Evolutionary conservation across 805 yeast species (phyloP).

Genomic region (Kockiozyma suomiensis): DNA sequence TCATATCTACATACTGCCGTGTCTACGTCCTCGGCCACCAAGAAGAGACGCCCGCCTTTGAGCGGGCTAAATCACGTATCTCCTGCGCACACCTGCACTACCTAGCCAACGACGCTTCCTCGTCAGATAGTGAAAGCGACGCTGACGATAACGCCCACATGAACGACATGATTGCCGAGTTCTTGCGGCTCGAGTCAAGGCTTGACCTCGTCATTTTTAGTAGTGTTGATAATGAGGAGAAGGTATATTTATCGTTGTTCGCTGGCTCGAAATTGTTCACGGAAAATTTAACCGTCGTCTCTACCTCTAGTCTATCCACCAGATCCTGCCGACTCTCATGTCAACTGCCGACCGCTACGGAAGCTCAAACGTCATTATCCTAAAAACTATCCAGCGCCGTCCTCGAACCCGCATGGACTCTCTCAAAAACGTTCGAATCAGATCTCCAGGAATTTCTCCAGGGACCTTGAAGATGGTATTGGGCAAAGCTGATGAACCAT

Average conservation of each 20-base stretch:
- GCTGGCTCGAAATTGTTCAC: too few relatives aligned
- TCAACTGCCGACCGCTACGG: slow-evolving; percentile 17
- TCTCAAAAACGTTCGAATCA: slow-evolving; percentile 12
- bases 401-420: slow-evolving; percentile 29
- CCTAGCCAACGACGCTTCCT: slow-evolving; percentile 1
- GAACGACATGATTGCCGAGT: slow-evolving; percentile 11
- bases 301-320: slow-evolving; percentile 2
- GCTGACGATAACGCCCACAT: background rate
- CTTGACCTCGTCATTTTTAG: slow-evolving; percentile 25
- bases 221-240: slow-evolving; percentile 16
- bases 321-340: slow-evolving; percentile 14
- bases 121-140: slow-evolving; percentile 12
- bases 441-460: background rate
- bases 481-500: background rate
- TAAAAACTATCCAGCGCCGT: slow-evolving; percentile 6
- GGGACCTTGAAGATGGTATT: background rate
- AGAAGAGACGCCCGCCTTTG: slow-evolving; percentile 21
- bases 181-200: slow-evolving; percentile 17
- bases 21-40: slow-evolving; percentile 23
- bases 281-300: background rate
- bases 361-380: slow-evolving; percentile 20
- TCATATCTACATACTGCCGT: slow-evolving; percentile 21
- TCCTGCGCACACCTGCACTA: slow-evolving; percentile 9
- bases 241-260: too few relatives aligned
- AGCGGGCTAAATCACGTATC: slow-evolving; percentile 17